These are phyloP conservation scores for Cryptococcus jaspeensis DNA, from an alignment of 1,284 basidiomycete species.

Conservation along the genomic window DNA sequence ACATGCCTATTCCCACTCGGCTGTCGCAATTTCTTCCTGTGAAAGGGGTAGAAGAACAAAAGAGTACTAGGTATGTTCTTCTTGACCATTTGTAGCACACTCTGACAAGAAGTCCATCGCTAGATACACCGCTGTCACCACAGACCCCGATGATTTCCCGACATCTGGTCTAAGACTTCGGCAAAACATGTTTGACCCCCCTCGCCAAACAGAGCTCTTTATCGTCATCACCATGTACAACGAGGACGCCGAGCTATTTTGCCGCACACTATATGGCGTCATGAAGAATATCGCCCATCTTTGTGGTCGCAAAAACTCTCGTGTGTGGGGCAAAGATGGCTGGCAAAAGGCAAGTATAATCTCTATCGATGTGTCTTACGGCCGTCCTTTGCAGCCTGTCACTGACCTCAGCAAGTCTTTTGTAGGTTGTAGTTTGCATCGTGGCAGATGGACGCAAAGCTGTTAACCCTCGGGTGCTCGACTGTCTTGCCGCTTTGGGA, in stretches of 20 bases:
- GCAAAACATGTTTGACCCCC: slow-evolving; percentile 68
- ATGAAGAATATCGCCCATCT: slow-evolving; percentile 89
- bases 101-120: not conserved
- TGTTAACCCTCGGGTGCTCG: slow-evolving; percentile 88
- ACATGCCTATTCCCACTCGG: slow-evolving; percentile 78
- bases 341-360: slow-evolving; percentile 80
- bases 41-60: slow-evolving; percentile 78
- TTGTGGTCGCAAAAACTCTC: slow-evolving; percentile 87
- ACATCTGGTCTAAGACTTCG: slow-evolving; percentile 77
- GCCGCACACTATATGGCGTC: slow-evolving; percentile 90
- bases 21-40: slow-evolving; percentile 70
- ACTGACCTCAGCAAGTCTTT: not conserved
- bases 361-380: no score
- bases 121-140: slow-evolving; percentile 77
- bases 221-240: slow-evolving; percentile 97
- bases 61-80: slow-evolving; percentile 66
- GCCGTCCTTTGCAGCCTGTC: no score
- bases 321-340: slow-evolving; percentile 92
- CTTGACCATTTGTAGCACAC: not conserved
- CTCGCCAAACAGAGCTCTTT: slow-evolving; percentile 83
- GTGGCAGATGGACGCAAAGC: slow-evolving; percentile 92
- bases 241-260: slow-evolving; percentile 91
- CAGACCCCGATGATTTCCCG: slow-evolving; percentile 91
- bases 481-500: slow-evolving; percentile 64
- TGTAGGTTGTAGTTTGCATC: slow-evolving; percentile 87